A percentile compares a stretch with the other conserved stretches of the same genome.
These are phyloP conservation scores for Gossypium herbaceum DNA, from an alignment of 345 rosid species.

Conservation along the genomic window DNA sequence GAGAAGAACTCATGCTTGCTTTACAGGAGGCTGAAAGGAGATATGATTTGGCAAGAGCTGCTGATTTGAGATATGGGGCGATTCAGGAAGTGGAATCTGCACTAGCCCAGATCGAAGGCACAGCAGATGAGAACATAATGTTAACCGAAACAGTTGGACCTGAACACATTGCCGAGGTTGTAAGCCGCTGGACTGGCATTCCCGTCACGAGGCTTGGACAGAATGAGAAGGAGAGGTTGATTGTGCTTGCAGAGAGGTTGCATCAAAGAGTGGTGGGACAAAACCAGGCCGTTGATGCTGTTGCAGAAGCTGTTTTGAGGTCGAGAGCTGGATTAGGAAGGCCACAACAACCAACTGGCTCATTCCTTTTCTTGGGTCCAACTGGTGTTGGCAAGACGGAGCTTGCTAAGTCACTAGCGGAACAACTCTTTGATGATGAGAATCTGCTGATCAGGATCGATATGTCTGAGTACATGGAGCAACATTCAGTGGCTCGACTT, in stretches of 20 bases:
- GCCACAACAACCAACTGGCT: conserved; percentile 93
- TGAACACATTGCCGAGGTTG: conserved; percentile 90
- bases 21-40: conserved; percentile 89
- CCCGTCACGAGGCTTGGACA: conserved; percentile 89
- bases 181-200: conserved; percentile 93
- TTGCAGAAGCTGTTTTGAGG: conserved; percentile 78
- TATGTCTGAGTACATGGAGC: conserved; percentile 90
- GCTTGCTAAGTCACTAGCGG: conserved; percentile 85
- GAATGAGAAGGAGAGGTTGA: conserved; percentile 72
- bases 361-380: conserved; percentile 81
- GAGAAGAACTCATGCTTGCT: conserved; percentile 68
- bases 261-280: conserved; percentile 89
- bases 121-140: conserved; percentile 54
- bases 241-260: conserved; percentile 74
- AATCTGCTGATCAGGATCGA: conserved; percentile 76
- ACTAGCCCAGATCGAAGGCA: conserved; percentile 59
- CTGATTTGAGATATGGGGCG: conserved; percentile 81
- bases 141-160: conserved; percentile 85
- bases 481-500: conserved; percentile 72
- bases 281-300: conserved; percentile 68
- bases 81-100: conserved; percentile 81
- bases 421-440: conserved; percentile 89
- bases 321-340: conserved; percentile 90
- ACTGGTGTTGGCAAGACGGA: conserved; percentile 96
- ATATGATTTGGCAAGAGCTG: conserved; percentile 85